Percentiles rank a stretch among this genome's conserved stretches.
phyloP scores from a whole-genome alignment of 2,329 filamentous ascomycete species.

The Nothophoma quercina region DNA sequence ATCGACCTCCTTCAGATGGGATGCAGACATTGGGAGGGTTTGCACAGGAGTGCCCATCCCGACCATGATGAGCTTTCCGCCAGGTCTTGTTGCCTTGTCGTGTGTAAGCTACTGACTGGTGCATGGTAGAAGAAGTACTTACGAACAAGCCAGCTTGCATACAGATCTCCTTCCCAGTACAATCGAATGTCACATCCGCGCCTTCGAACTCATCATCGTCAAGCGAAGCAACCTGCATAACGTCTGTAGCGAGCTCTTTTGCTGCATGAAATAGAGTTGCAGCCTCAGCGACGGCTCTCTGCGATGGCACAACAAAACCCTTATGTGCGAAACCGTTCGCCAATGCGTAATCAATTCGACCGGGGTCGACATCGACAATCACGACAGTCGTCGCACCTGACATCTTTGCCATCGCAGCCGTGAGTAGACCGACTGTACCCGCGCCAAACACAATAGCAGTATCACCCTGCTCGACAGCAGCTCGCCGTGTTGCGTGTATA shows the following conservation, averaged over 20 bases:
- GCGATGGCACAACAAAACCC: conserved; percentile 44
- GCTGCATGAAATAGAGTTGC: conserved; percentile 44
- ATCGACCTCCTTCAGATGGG: conserved; percentile 64
- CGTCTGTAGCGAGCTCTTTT: conserved; percentile 46
- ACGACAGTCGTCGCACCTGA: conserved; percentile 52
- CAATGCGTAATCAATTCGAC: conserved; percentile 51
- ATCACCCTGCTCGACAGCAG: conserved; percentile 74
- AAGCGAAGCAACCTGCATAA: conserved; percentile 47
- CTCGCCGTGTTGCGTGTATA: conserved; percentile 83
- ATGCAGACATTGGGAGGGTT: conserved; percentile 61
- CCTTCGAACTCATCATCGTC: conserved; percentile 50
- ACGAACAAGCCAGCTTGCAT: conserved; percentile 54
- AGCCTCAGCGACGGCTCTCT: conserved; percentile 35
- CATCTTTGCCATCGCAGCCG: conserved; percentile 51
- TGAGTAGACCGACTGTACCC: conserved; percentile 64
- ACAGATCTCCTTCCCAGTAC: conserved; percentile 53
- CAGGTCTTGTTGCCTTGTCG: conserved; percentile 53
- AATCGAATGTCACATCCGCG: conserved; percentile 52
- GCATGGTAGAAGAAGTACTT: conserved; percentile 23
- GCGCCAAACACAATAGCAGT: conserved; percentile 85
- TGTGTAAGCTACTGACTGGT: conserved; percentile 19
- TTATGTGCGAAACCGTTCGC: conserved; percentile 50
- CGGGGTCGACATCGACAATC: conserved; percentile 51
- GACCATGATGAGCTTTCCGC: conserved; percentile 62
- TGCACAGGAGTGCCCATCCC: conserved; percentile 65